These are phyloP conservation scores for Sphaerobolus stellatus DNA, from an alignment of 1,284 basidiomycete species.

Conservation along the genomic window DNA sequence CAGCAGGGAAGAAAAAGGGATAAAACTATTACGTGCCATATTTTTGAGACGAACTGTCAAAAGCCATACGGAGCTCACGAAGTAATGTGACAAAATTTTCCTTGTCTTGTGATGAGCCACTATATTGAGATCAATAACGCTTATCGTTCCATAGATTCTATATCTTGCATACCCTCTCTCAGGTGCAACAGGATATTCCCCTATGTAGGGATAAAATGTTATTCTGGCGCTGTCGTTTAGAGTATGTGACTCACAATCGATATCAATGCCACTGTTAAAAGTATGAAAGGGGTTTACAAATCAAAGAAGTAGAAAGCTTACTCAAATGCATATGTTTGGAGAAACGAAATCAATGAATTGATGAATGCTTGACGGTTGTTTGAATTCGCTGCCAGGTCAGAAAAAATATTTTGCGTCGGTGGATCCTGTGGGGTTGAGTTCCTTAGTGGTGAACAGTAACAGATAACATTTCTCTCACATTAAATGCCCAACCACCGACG, in stretches of 20 bases:
- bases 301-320: neutral
- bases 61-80: neutral
- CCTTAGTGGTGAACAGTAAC: neutral
- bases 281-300: neutral
- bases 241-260: slow-evolving; percentile 19
- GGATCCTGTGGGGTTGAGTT: slow-evolving; percentile 15
- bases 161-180: too few species aligned
- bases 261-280: slow-evolving; percentile 9
- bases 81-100: slow-evolving; percentile 14
- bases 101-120: slow-evolving; percentile 16
- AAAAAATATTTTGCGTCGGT: slow-evolving; percentile 18
- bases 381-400: slow-evolving; percentile 11
- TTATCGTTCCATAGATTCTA: neutral
- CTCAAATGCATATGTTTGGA: slow-evolving; percentile 12
- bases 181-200: too few species aligned
- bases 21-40: neutral
- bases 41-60: neutral
- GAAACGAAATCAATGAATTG: neutral
- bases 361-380: slow-evolving; percentile 9
- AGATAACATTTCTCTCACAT: neutral
- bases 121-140: neutral
- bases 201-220: too few species aligned
- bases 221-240: slow-evolving; percentile 6
- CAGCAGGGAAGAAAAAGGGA: neutral
- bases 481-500: slow-evolving; percentile 19